Conservation (phyloP, 2,329 filamentous ascomycete species). For the Aspergillus awamori region DNA sequence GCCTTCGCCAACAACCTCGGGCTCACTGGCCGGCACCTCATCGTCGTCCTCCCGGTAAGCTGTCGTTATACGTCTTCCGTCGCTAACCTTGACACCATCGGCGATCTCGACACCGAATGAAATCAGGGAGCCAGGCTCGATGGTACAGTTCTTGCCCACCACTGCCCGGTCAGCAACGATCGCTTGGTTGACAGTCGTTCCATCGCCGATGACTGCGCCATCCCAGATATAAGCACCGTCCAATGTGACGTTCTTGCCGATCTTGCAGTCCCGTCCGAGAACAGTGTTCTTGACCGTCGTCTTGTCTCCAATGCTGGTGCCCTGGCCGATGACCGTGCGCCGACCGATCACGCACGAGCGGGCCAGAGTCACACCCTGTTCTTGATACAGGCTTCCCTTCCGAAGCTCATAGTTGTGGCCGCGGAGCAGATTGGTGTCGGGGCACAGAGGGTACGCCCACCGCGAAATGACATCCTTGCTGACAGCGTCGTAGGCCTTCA, state of each 20-base stretch:
- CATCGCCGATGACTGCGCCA: conserved; percentile 74
- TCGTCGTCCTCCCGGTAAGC: conserved; percentile 50
- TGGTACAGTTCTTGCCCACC: conserved; percentile 69
- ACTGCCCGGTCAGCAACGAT: conserved; percentile 74
- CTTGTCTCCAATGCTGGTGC: conserved; percentile 73
- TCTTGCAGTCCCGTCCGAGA: conserved; percentile 80
- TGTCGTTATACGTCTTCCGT: conserved; percentile 48
- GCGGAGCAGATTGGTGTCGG: conserved; percentile 81
- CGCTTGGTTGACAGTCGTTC: conserved; percentile 68
- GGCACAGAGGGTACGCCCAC: conserved; percentile 87
- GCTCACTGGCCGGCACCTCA: conserved; percentile 49
- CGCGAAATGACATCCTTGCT: conserved; percentile 82
- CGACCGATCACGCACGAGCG: conserved; percentile 70
- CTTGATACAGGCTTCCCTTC: conserved; percentile 73
- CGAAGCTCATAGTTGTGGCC: conserved; percentile 75
- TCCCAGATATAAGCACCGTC: conserved; percentile 88
- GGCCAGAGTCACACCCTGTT: conserved; percentile 74
- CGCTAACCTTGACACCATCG: conserved; percentile 56
- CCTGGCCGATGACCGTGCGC: conserved; percentile 73
- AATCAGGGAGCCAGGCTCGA: conserved; percentile 74
- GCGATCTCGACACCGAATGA: conserved; percentile 76
- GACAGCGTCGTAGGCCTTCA: conserved; percentile 87
- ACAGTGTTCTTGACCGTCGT: conserved; percentile 73
- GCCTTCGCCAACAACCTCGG: conserved; percentile 58
- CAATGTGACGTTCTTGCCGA: conserved; percentile 81